Conservation (phyloP, 2,329 filamentous ascomycete genomes). For the Alternaria brassicicola region DNA sequence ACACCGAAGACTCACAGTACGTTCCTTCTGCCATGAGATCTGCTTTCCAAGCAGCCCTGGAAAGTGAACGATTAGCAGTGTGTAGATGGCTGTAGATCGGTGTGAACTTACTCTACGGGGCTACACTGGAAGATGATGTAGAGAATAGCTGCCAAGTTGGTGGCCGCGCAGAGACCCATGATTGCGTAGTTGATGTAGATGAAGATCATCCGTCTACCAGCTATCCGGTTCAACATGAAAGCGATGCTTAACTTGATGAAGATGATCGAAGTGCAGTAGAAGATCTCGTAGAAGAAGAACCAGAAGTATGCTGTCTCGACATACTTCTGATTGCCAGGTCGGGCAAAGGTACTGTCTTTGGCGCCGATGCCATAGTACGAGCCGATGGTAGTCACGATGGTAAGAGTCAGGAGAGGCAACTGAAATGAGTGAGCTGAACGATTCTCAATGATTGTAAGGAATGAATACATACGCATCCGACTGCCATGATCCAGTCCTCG, state of each 20-base stretch:
- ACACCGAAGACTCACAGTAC: slow-evolving; percentile 31
- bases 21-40: slow-evolving; percentile 26
- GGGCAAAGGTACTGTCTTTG: slow-evolving; percentile 27
- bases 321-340: slow-evolving; percentile 21
- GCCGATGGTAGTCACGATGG: slow-evolving; percentile 34
- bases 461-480: slow-evolving; percentile 2
- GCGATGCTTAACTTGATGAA: slow-evolving; percentile 48
- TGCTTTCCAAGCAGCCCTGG: slow-evolving; percentile 19
- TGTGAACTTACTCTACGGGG: slow-evolving; percentile 31
- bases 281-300: slow-evolving; percentile 49
- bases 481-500: slow-evolving; percentile 41
- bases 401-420: slow-evolving; percentile 10
- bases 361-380: slow-evolving; percentile 43
- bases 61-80: not conserved
- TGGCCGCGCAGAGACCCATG: slow-evolving; percentile 36
- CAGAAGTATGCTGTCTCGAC: slow-evolving; percentile 25
- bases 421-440: not conserved
- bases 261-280: slow-evolving; percentile 47
- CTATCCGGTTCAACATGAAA: slow-evolving; percentile 46
- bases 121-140: slow-evolving; percentile 49
- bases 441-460: not conserved
- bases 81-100: not conserved
- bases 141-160: slow-evolving; percentile 41
- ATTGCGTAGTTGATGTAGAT: slow-evolving; percentile 37
- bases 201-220: slow-evolving; percentile 34